Conservation (phyloP, 116 monocot genomes). For the Trichopus zeylanicus region DNA sequence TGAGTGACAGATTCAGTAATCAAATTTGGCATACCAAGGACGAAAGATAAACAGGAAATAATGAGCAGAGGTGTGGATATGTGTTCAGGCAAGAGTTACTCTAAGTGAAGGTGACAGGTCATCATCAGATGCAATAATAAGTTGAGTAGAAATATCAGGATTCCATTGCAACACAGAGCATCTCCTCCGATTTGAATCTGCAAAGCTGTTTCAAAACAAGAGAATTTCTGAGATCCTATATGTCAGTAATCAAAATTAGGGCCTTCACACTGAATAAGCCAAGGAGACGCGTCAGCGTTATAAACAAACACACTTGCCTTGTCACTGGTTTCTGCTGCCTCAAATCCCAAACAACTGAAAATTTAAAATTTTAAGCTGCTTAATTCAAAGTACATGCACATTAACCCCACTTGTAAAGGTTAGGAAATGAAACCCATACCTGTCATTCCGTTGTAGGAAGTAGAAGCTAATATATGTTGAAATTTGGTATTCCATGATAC, state of each 20-base stretch:
- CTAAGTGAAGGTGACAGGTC: slow-evolving; percentile 83
- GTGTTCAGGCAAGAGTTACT: slow-evolving; percentile 28
- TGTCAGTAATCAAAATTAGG: neutral
- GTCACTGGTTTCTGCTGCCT: slow-evolving; percentile 82
- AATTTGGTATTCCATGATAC: slow-evolving; percentile 95
- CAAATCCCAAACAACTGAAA: slow-evolving; percentile 96
- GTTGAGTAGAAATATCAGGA: slow-evolving; percentile 90
- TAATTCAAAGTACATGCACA: too few relatives aligned
- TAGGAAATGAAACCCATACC: slow-evolving; percentile 31
- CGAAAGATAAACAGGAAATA: neutral
- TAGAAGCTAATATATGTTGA: slow-evolving; percentile 85
- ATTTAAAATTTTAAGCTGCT: neutral
- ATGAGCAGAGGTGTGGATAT: neutral
- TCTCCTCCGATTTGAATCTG: slow-evolving; percentile 78
- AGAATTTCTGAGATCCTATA: neutral
- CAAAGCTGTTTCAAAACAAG: slow-evolving; percentile 51
- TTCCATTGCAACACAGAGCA: slow-evolving; percentile 99
- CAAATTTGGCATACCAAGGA: neutral
- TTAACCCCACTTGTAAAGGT: too few relatives aligned
- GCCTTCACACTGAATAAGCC: neutral
- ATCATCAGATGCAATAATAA: slow-evolving; percentile 95
- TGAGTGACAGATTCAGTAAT: neutral
- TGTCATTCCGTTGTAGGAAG: slow-evolving; percentile 84
- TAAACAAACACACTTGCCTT: slow-evolving; percentile 41
- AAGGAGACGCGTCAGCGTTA: too few relatives aligned